Percentiles rank a stretch among this genome's conserved stretches.
phyloP scores from a whole-genome alignment of 768 basidiomycete genomes.

The Phaeotremella skinneri region DNA sequence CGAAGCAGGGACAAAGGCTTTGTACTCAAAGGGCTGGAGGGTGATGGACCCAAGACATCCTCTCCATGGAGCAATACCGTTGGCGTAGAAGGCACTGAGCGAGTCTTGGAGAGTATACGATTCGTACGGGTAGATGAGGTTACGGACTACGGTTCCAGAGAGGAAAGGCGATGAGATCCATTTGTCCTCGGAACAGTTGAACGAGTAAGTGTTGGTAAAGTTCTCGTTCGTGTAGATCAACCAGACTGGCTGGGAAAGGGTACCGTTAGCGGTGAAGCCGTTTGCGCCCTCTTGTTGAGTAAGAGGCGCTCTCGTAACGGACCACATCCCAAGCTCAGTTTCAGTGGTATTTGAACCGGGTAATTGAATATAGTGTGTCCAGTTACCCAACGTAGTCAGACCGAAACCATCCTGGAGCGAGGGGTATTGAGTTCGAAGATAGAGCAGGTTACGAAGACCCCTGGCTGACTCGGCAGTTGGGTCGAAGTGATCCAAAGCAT shows the following conservation, averaged over 20 bases:
- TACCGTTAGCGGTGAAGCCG: conserved; percentile 57
- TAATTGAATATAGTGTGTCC: conserved; percentile 72
- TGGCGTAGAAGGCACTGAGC: conserved; percentile 61
- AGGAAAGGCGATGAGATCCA: conserved; percentile 82
- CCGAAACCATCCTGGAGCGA: conserved; percentile 82
- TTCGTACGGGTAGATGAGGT: conserved; percentile 82
- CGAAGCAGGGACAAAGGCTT: conserved; percentile 66
- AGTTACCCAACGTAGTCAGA: conserved; percentile 78
- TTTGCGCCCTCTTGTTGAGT: conserved; percentile 57
- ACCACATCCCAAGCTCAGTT: conserved; percentile 88
- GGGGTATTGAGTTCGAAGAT: conserved; percentile 66
- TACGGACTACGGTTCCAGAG: conserved; percentile 63
- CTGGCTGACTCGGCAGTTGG: conserved; percentile 76
- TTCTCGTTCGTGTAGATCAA: conserved; percentile 85
- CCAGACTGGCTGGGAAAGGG: conserved; percentile 70
- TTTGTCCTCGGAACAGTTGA: conserved; percentile 58
- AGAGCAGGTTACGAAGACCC: conserved; percentile 68
- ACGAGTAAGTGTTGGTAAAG: conserved; percentile 62
- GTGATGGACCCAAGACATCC: conserved; percentile 70
- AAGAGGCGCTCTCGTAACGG: conserved; percentile 68
- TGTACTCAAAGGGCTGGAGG: conserved; percentile 74
- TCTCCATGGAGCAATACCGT: conserved; percentile 63
- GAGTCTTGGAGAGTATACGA: conserved; percentile 69
- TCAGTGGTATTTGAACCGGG: conserved; percentile 78
- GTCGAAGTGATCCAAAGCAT: conserved; percentile 90